Conservation (phyloP, 2,329 filamentous ascomycete genomes). For the Apiospora hydei region DNA sequence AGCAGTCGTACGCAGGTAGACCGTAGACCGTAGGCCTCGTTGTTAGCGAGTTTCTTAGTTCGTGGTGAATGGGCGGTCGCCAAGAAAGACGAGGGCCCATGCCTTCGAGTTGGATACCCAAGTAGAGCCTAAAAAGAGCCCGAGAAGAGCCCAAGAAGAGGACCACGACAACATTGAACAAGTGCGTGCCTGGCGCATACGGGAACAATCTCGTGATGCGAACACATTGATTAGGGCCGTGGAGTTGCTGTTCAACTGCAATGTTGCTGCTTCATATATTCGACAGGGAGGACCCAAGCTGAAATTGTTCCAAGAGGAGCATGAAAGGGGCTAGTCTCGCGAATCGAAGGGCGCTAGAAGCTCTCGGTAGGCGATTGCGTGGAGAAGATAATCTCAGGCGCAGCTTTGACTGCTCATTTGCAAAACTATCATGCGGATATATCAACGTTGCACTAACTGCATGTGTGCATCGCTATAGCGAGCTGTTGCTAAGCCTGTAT, state of each 20-base stretch:
- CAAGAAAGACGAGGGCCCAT: neutral
- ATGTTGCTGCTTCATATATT: neutral
- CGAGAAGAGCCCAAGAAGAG: no score
- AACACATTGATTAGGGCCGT: conserved; percentile 7
- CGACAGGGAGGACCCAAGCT: conserved; percentile 11
- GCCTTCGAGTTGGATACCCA: no score
- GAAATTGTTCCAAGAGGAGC: neutral
- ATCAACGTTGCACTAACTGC: conserved; percentile 1
- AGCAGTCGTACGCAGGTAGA: neutral
- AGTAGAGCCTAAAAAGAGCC: no score
- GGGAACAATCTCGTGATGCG: conserved; percentile 13
- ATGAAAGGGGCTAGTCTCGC: conserved; percentile 13
- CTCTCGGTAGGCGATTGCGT: neutral
- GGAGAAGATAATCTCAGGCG: conserved; percentile 14
- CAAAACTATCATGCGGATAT: conserved; percentile 15
- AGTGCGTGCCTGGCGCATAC: conserved; percentile 2
- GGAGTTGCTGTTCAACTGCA: conserved; percentile 9
- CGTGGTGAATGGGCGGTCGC: neutral
- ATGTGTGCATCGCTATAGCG: neutral
- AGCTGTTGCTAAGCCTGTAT: no score
- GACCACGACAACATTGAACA: neutral
- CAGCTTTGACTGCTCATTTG: conserved; percentile 15
- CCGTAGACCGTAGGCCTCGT: neutral
- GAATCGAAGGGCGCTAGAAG: conserved; percentile 20
- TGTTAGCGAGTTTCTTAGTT: neutral